Percentiles rank a stretch among this genome's conserved stretches.
These are phyloP conservation scores for Stylosanthes scabra DNA, from an alignment of 331 rosid species.

Conservation along the genomic window DNA sequence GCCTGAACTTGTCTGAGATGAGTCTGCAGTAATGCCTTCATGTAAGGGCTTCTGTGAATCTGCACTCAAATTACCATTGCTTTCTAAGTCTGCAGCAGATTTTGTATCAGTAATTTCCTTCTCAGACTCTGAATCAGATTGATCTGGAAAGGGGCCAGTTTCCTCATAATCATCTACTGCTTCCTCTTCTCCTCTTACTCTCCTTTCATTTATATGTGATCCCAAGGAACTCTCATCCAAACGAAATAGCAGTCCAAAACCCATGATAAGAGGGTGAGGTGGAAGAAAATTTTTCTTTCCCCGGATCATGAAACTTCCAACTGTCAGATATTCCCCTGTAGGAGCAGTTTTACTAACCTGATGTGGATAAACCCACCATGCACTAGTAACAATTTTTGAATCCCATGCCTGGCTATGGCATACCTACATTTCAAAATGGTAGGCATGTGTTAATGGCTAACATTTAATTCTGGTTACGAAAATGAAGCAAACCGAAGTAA, in stretches of 20 bases:
- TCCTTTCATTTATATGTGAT: conserved; percentile 96
- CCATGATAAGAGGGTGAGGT: conserved; percentile 98
- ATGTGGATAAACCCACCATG: conserved; percentile 99
- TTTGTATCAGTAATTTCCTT: conserved; percentile 53
- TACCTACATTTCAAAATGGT: conserved; percentile 63
- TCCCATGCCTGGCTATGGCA: conserved; percentile 99
- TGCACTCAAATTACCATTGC: conserved; percentile 42
- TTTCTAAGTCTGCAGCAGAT: conserved; percentile 47
- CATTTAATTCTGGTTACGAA: conserved; percentile 43
- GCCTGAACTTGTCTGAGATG: conserved; percentile 44
- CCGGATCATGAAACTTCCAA: conserved; percentile 97
- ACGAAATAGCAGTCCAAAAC: conserved; percentile 93
- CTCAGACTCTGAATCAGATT: conserved; percentile 77
- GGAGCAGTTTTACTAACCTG: conserved; percentile 99
- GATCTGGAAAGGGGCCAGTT: conserved; percentile 60
- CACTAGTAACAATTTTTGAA: conserved; percentile 97
- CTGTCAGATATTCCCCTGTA: conserved; percentile 97
- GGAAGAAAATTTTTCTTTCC: conserved; percentile 98
- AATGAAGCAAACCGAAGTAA: conserved; percentile 32
- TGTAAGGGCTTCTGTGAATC: conserved; percentile 37
- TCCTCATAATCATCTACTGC: conserved; percentile 67
- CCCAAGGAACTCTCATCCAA: conserved; percentile 99
- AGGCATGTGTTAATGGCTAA: conserved; percentile 12
- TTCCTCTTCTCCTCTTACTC: conserved; percentile 98
- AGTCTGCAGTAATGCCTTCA: conserved; percentile 40